Evolutionary conservation across 2,329 filamentous ascomycete genomes (phyloP).

Genomic region (Ilyonectria robusta): DNA sequence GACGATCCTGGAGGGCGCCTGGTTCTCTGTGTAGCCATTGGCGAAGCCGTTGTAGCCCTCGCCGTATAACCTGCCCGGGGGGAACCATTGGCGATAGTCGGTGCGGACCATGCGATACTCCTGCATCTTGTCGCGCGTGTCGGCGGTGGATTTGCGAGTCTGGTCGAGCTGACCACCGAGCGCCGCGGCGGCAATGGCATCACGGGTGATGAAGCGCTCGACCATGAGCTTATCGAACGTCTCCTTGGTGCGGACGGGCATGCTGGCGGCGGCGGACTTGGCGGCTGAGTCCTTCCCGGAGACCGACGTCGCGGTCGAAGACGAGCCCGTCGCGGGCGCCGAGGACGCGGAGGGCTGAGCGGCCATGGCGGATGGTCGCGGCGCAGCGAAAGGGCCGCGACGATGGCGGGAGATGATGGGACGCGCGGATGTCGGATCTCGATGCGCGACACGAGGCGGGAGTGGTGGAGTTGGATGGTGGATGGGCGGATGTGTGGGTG

Average conservation of each 20-base stretch:
- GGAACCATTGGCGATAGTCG: slow-evolving; percentile 69
- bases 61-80: slow-evolving; percentile 72
- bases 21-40: slow-evolving; percentile 84
- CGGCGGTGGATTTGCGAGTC: slow-evolving; percentile 70
- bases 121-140: slow-evolving; percentile 77
- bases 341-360: slow-evolving; percentile 57
- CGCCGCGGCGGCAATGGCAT: slow-evolving; percentile 68
- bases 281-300: slow-evolving; percentile 49
- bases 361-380: slow-evolving; percentile 58
- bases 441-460: slow-evolving; percentile 35
- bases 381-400: slow-evolving; percentile 56
- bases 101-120: slow-evolving; percentile 76
- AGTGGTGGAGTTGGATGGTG: slow-evolving; percentile 31
- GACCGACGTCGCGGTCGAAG: slow-evolving; percentile 50
- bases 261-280: slow-evolving; percentile 42
- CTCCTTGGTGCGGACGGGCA: slow-evolving; percentile 68
- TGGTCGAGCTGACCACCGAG: slow-evolving; percentile 66
- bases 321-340: slow-evolving; percentile 51
- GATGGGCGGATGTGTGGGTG: slow-evolving; percentile 30
- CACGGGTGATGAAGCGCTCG: slow-evolving; percentile 68
- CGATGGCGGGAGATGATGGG: slow-evolving; percentile 46
- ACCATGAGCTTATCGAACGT: slow-evolving; percentile 68
- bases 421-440: slow-evolving; percentile 29
- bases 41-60: slow-evolving; percentile 90
- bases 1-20: slow-evolving; percentile 77